A percentile compares a stretch with the other conserved stretches of the same genome.
phyloP scores from a whole-genome alignment of 306 rosid species.

The Crotalaria pallida region DNA sequence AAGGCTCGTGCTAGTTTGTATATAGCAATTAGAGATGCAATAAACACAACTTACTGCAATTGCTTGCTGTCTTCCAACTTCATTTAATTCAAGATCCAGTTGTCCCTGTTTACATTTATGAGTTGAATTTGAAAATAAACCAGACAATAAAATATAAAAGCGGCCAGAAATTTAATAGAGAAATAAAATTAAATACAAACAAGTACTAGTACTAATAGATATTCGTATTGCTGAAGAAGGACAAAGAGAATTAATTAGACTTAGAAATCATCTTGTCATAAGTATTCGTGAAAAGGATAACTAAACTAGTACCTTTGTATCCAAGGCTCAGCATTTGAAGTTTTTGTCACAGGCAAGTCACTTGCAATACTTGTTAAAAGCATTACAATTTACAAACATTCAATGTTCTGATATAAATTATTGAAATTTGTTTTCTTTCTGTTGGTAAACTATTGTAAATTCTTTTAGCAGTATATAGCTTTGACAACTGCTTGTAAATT shows the following conservation, averaged over 20 bases:
- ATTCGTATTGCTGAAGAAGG: neutral
- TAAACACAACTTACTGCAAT: conserved; percentile 52
- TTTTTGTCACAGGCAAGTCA: neutral
- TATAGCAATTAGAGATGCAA: conserved; percentile 2
- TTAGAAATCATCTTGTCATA: neutral
- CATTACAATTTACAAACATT: neutral
- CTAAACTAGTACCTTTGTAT: neutral
- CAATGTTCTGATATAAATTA: neutral
- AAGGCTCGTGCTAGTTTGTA: neutral
- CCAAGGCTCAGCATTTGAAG: neutral
- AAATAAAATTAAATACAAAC: neutral
- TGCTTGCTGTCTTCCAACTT: conserved; percentile 88
- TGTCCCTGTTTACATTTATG: conserved; percentile 60
- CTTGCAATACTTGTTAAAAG: neutral
- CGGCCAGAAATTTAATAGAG: neutral
- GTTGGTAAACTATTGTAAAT: too few species aligned
- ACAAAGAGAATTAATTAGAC: neutral
- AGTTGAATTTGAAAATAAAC: conserved; percentile 8
- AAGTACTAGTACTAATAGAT: neutral
- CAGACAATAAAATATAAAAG: conserved; percentile 18
- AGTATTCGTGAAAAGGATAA: neutral
- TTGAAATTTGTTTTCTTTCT: neutral
- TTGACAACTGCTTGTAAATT: neutral
- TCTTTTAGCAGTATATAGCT: neutral
- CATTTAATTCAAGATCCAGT: conserved; percentile 81